Base-by-base conservation (phyloP, 768 basidiomycete genomes). In the Guyanaporus albipodus region DNA sequence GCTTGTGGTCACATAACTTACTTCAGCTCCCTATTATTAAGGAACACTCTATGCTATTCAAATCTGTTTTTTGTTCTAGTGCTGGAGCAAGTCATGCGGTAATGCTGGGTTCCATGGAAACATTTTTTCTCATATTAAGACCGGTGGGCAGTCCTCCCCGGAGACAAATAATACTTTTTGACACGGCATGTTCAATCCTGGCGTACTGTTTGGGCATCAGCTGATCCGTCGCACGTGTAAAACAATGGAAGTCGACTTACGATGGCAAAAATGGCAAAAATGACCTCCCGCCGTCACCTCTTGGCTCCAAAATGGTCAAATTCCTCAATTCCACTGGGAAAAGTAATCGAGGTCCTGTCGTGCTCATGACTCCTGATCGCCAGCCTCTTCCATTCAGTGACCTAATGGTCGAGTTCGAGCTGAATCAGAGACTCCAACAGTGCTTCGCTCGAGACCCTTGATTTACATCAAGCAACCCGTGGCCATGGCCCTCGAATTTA, bases 381-480 rank as follows among this genome's bases (percentile, higher is more conserved):
- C 63, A 65, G 50, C 48, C 32, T 40, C 63, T 60, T 66, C 63
- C 63, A 66, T 64, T 66, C 34, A 22, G 50, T 51, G 56, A 56
- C 55, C 49, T 54, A 38, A 56, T 26, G 34, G 46, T 46, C 51
- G 18, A 35, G 53, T 49, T 58, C 63, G 59, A 56, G 52, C 11
- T 44, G 38, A 29, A 37, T 36, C 29, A 51, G 49, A 44, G 38
- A 38, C n/a, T 38, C 21, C 28, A 22, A 36, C 14, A 38, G 47
- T 33, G 6, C 49, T 15, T 54, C 39, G 35, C 42, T 55, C 50
- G 41, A 57, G 57, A 47, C 49, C 54, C 38, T 50, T 29, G 39
- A 40, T 41, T 54, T 44, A 61, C 51, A 54, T 52, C 59, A 53
- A 50, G 37, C 9, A 42, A 42, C 46, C 22, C 32, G 43, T 49